Evolutionary conservation across 2,329 filamentous ascomycete genomes (phyloP).

Genomic region (Metarhizium sp.): DNA sequence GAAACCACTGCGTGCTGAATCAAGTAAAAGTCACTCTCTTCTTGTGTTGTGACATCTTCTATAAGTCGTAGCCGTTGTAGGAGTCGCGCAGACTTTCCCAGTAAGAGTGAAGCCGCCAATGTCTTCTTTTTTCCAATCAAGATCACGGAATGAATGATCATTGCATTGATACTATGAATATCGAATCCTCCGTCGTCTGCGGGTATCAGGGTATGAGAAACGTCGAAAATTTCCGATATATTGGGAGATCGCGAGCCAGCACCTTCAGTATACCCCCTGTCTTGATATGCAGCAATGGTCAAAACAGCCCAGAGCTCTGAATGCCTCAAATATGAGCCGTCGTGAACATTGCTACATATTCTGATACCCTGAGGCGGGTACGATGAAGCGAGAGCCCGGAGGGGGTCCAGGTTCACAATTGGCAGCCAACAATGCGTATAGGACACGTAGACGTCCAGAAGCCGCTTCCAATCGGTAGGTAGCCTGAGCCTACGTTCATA

Average conservation of each 20-base stretch:
- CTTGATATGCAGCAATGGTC: slow-evolving; percentile 47
- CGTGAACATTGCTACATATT: slow-evolving; percentile 15
- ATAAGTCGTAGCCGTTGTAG: slow-evolving; percentile 21
- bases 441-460: slow-evolving; percentile 65
- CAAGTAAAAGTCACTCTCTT: slow-evolving; percentile 3
- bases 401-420: slow-evolving; percentile 56
- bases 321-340: slow-evolving; percentile 29
- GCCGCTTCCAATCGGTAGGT: slow-evolving; percentile 44
- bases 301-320: slow-evolving; percentile 53
- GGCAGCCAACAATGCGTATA: slow-evolving; percentile 73
- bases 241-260: not conserved
- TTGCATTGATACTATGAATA: slow-evolving; percentile 23
- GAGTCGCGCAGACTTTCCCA: slow-evolving; percentile 50
- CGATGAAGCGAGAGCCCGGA: slow-evolving; percentile 38
- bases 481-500: slow-evolving; percentile 19
- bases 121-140: slow-evolving; percentile 51
- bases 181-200: slow-evolving; percentile 37
- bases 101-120: slow-evolving; percentile 51
- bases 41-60: slow-evolving; percentile 1
- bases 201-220: slow-evolving; percentile 40
- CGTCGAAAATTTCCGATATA: slow-evolving; percentile 35
- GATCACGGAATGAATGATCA: slow-evolving; percentile 51
- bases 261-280: slow-evolving; percentile 18
- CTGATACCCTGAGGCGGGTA: slow-evolving; percentile 29
- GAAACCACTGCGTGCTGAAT: slow-evolving; percentile 14